These are phyloP conservation scores for Acacia concinna DNA, from an alignment of 331 rosid genomes.

Conservation along the genomic window DNA sequence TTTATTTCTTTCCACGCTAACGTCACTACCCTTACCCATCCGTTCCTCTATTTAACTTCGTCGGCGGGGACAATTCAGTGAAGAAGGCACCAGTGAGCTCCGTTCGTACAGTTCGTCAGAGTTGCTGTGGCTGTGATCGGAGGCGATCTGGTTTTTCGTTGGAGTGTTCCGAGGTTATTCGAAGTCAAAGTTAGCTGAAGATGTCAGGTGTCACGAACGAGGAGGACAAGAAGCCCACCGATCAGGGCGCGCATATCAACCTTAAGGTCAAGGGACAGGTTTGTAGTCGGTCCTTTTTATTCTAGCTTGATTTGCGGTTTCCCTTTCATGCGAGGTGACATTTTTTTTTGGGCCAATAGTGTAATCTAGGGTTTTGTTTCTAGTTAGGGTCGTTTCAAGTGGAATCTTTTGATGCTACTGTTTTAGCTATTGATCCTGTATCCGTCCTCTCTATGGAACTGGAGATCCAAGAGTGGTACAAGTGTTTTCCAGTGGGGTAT, in stretches of 20 bases:
- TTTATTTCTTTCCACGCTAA: neutral
- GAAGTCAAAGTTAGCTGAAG: neutral
- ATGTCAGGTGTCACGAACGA: conserved; percentile 73
- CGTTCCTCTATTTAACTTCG: neutral
- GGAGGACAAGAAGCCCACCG: conserved; percentile 78
- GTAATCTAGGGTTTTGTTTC: conserved; percentile 23
- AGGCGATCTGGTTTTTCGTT: neutral
- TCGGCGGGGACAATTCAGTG: neutral
- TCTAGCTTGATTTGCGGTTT: neutral
- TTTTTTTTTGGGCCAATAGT: neutral
- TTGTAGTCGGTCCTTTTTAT: neutral
- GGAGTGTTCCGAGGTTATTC: neutral
- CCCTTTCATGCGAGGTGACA: neutral
- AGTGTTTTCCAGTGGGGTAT: neutral
- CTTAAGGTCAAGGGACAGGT: conserved; percentile 91
- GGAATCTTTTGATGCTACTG: neutral
- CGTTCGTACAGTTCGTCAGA: neutral
- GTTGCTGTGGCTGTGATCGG: neutral
- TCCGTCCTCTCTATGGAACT: neutral
- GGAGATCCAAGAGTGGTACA: neutral
- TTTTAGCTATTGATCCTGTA: neutral
- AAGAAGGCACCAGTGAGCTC: neutral
- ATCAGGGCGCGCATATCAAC: conserved; percentile 69
- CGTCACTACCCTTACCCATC: neutral
- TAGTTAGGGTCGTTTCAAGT: neutral